These are phyloP conservation scores for Diaporthe sp. DNA, from an alignment of 2,329 filamentous ascomycete genomes.

Conservation along the genomic window DNA sequence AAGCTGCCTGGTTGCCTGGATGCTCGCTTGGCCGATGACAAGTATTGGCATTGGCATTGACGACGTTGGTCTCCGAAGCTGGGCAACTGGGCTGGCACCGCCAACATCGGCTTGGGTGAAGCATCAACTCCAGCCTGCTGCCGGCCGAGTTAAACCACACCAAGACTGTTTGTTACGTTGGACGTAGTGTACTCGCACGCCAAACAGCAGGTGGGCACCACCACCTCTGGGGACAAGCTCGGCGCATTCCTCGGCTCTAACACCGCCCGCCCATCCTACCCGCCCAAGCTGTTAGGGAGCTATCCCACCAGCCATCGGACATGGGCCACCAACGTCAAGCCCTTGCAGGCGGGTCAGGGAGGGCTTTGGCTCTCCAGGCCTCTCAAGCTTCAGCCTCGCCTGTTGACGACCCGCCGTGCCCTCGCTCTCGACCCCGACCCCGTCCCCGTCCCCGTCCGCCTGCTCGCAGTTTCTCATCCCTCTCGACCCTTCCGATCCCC, in stretches of 20 bases:
- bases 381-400: constrained; percentile 9
- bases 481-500: constrained; percentile 7
- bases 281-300: background rate
- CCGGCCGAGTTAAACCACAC: no score
- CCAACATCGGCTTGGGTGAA: no score
- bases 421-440: background rate
- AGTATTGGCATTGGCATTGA: background rate
- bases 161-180: no score
- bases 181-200: no score
- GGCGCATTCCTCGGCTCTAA: background rate
- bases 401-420: background rate
- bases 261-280: background rate
- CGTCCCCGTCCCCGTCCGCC: no score
- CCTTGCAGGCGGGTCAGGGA: background rate
- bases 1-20: constrained; percentile 1
- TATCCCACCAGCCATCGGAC: background rate
- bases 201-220: background rate
- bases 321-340: background rate
- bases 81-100: background rate
- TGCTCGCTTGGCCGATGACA: constrained; percentile 18
- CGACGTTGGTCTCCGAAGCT: background rate
- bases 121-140: background rate
- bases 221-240: background rate
- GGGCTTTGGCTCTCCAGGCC: background rate
- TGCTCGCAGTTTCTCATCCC: background rate